phyloP scores from a whole-genome alignment of 169 alveolate genomes.

The Blepharisma undulans region DNA sequence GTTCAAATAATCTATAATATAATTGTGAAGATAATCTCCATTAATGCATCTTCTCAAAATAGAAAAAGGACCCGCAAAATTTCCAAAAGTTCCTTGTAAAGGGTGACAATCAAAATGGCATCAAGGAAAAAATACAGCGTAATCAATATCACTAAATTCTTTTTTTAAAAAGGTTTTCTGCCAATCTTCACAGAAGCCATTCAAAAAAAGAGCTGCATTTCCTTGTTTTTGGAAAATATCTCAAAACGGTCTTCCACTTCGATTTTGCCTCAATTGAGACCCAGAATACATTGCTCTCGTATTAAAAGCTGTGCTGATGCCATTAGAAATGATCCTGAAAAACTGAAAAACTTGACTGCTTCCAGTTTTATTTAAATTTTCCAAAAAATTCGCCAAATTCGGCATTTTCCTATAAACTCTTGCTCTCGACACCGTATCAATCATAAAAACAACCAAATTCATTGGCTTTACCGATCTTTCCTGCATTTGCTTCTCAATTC shows the following conservation, averaged over 20 bases:
- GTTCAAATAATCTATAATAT: slow-evolving; percentile 61
- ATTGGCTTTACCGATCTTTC: background rate
- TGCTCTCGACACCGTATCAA: slow-evolving; percentile 32
- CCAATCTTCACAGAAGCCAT: slow-evolving; percentile 47
- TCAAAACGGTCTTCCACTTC: slow-evolving; percentile 39
- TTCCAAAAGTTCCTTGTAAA: slow-evolving; percentile 58
- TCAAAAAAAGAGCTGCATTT: slow-evolving; percentile 8
- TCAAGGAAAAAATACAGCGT: slow-evolving; percentile 22
- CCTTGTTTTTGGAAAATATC: slow-evolving; percentile 24
- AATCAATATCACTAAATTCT: slow-evolving; percentile 16
- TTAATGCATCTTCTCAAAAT: slow-evolving; percentile 65
- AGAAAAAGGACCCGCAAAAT: slow-evolving; percentile 73
- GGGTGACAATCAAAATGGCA: slow-evolving; percentile 44
- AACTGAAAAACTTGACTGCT: slow-evolving; percentile 32
- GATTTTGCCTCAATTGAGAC: slow-evolving; percentile 21
- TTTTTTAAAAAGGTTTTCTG: background rate
- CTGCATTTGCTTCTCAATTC: background rate
- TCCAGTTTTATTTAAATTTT: background rate
- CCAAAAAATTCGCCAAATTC: background rate
- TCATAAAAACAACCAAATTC: slow-evolving; percentile 39
- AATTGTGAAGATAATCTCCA: slow-evolving; percentile 62
- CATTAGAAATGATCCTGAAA: slow-evolving; percentile 28
- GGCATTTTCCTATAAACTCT: slow-evolving; percentile 20
- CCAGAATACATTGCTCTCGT: slow-evolving; percentile 42
- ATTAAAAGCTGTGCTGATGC: slow-evolving; percentile 27